Conservation (phyloP, 352 stramenopile species). For the Phytophthora litchii region DNA sequence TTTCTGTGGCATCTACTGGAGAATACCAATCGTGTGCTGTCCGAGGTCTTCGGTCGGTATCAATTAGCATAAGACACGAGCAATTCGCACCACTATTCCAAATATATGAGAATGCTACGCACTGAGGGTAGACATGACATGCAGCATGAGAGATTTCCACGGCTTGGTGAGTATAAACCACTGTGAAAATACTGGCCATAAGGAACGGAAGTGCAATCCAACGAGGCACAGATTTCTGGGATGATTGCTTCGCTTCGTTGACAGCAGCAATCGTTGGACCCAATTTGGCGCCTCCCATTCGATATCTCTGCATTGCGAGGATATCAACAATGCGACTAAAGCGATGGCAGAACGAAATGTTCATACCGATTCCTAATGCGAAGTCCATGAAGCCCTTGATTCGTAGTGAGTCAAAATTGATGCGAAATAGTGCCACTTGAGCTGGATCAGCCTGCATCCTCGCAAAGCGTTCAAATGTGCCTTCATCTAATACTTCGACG, state of each 20-base stretch:
- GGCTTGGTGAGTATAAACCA: constrained; percentile 16
- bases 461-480: constrained; percentile 37
- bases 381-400: constrained; percentile 32
- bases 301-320: constrained; percentile 7
- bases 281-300: constrained; percentile 1
- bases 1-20: no score
- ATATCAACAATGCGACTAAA: constrained; percentile 34
- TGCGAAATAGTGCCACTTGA: constrained; percentile 29
- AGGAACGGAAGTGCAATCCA: constrained; percentile 21
- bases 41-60: no score
- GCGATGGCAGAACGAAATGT: constrained; percentile 40
- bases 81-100: no score
- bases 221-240: constrained; percentile 15
- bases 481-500: constrained; percentile 16
- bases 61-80: no score
- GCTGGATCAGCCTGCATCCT: constrained; percentile 31
- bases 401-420: constrained; percentile 36
- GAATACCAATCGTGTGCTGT: no score
- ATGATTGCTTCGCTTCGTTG: constrained; percentile 5
- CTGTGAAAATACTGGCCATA: neutral
- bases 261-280: constrained; percentile 1
- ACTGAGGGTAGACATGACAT: no score
- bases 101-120: no score
- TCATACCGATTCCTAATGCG: constrained; percentile 36
- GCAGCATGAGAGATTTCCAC: constrained; percentile 5